These are phyloP conservation scores for Globisporangium iwayamae DNA, from an alignment of 352 stramenopile species.

Conservation along the genomic window DNA sequence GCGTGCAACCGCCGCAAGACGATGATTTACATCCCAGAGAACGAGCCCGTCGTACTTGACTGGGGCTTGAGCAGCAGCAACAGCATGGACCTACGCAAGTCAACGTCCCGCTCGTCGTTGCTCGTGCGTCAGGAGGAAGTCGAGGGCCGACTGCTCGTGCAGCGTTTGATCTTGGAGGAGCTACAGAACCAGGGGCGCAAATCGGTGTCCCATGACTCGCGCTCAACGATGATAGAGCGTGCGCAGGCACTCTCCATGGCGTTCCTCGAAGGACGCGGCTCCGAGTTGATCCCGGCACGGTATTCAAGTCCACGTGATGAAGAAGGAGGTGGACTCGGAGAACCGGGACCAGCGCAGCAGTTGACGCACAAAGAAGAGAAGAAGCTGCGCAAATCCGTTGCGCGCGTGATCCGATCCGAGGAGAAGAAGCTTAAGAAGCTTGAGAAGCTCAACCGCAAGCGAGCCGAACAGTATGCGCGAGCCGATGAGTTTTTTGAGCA, in stretches of 20 bases:
- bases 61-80: slow-evolving; percentile 12
- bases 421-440: slow-evolving; percentile 33
- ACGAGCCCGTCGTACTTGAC: slow-evolving; percentile 13
- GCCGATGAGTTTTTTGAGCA: slow-evolving; percentile 20
- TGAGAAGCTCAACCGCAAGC: slow-evolving; percentile 22
- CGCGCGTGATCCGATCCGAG: slow-evolving; percentile 24
- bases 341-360: not conserved
- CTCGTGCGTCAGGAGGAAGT: slow-evolving; percentile 1
- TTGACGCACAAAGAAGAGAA: slow-evolving; percentile 27
- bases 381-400: slow-evolving; percentile 30
- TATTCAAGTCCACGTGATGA: not conserved
- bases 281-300: slow-evolving; percentile 7
- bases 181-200: slow-evolving; percentile 8
- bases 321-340: not conserved
- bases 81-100: slow-evolving; percentile 14
- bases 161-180: slow-evolving; percentile 16
- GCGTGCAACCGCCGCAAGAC: not conserved
- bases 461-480: slow-evolving; percentile 13
- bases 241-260: slow-evolving; percentile 12
- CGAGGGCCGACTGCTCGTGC: slow-evolving; percentile 11
- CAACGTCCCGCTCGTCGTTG: not conserved
- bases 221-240: slow-evolving; percentile 12
- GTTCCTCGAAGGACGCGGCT: slow-evolving; percentile 12
- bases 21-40: slow-evolving; percentile 16
- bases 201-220: not conserved